Base-by-base conservation (phyloP, 768 basidiomycete species). In the Paxillus involutus region DNA sequence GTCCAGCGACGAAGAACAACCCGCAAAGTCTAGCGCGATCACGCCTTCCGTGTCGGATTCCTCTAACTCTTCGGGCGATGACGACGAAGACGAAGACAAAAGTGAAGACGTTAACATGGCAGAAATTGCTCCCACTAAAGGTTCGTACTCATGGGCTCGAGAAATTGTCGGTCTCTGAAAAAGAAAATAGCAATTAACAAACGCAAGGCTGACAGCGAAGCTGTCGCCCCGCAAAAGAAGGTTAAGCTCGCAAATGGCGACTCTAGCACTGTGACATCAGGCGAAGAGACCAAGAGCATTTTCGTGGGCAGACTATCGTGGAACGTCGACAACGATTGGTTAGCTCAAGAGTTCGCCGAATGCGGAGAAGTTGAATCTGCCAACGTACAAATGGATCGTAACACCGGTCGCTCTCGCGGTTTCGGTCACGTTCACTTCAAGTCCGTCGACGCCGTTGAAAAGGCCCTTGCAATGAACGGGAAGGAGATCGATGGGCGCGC, bases 291-390 rank as follows among this genome's bases (percentile, higher is more conserved):
- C 14, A 86, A 78, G 63, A 86, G 88, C 37, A 81, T 98, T 62
- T 98, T 95, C 66, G 93, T 99, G 60, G 96, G 96, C 51, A 82
- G 83, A 54, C 81, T 99, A 43, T 95, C 93, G 12, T 99, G 95
- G 95, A 91, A 90, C 69, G 89, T 98, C 58, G 96, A 98, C 77
- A 89, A 92, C 68, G 96, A 98, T 72, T 91, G 93, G 80, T 85
- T 98, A 57, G 84, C 88, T 46, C 81, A 86, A 70, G 96, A 98
- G 71, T 98, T 99, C 60, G 84, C 87, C 32, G 77, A 80, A 50
- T 94, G 86, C 63, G 97, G 97, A 47, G 91, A 95, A 74, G 83
- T 99, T 63, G 81, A 85, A 56, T 85, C 84, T n/a, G 94, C 92
- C 6, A 85, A 81, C n/a, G 93, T 98, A 56, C 88, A 88, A 70